These are phyloP conservation scores for Aspergillus udagawae DNA, from an alignment of 2,329 filamentous ascomycete species.

Conservation along the genomic window DNA sequence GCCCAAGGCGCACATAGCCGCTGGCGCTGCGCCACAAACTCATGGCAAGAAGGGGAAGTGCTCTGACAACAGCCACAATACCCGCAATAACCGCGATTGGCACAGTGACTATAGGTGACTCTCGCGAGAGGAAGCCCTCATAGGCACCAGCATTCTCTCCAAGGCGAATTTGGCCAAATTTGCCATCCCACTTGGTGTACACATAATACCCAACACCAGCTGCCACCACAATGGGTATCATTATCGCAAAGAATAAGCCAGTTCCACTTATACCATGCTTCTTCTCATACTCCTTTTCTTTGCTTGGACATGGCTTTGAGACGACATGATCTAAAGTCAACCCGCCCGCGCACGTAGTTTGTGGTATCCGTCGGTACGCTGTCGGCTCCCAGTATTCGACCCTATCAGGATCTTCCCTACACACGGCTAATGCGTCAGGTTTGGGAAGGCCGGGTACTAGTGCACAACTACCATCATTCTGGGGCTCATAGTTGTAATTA, in stretches of 20 bases:
- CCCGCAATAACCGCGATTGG: slow-evolving; percentile 78
- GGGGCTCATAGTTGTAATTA: slow-evolving; percentile 89
- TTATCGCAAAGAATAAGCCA: slow-evolving; percentile 79
- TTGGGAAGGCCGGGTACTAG: slow-evolving; percentile 71
- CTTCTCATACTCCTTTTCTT: slow-evolving; percentile 77
- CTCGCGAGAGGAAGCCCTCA: slow-evolving; percentile 56
- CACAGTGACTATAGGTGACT: slow-evolving; percentile 74
- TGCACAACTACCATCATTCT: slow-evolving; percentile 69
- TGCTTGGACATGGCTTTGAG: slow-evolving; percentile 65
- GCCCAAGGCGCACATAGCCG: slow-evolving; percentile 46
- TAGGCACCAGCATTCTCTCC: slow-evolving; percentile 56
- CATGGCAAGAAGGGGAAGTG: slow-evolving; percentile 66
- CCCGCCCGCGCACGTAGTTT: slow-evolving; percentile 81
- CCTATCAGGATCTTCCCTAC: slow-evolving; percentile 61
- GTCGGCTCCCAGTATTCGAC: slow-evolving; percentile 78
- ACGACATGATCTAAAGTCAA: slow-evolving; percentile 66
- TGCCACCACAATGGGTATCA: slow-evolving; percentile 70
- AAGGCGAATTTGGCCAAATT: slow-evolving; percentile 87
- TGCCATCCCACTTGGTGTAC: slow-evolving; percentile 78
- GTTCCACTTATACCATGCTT: slow-evolving; percentile 67
- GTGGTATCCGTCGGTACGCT: slow-evolving; percentile 82
- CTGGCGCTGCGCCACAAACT: slow-evolving; percentile 67
- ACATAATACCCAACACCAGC: slow-evolving; percentile 76
- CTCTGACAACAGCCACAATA: slow-evolving; percentile 69
- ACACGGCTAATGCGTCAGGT: slow-evolving; percentile 56